Base-by-base conservation (phyloP, 768 basidiomycete genomes). In the Amylocystis lapponica region DNA sequence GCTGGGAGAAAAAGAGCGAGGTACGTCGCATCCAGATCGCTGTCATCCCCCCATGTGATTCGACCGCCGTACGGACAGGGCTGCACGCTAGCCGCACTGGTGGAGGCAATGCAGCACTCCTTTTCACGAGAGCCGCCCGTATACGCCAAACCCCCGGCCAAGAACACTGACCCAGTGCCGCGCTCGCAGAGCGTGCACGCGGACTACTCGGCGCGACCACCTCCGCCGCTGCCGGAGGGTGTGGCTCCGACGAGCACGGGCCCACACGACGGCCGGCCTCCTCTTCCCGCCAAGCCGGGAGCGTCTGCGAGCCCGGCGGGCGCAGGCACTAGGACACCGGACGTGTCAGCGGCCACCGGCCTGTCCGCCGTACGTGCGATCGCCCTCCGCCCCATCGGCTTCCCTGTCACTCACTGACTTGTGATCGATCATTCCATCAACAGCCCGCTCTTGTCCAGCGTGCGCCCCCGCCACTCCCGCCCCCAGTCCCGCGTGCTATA, bases 41-140 rank as follows among this genome's bases (percentile, higher is more conserved):
- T n/a, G n/a, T n/a, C n/a, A n/a, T n/a, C n/a, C n/a, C n/a, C 47
- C 47, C 51, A 46, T 48, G 29, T 50, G 44, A 57, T 39, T 46
- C 38, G 29, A 27, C 32, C 47, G 38, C 37, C 47, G 22, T 19
- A 30, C 45, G 44, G 48, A 27, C 51, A 95, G 92, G 83, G 80
- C 36, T 89, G 92, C 64, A 79, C 70, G 59, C 67, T 98, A n/a
- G 65, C 70, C 21, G 75, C 71, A 4, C 71, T 99, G 17, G 60
- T 94, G 33, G 78, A 86, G 49, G 80, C 81, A 16, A 75, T 97
- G 69, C 83, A 86, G 52, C 73, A 79, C 30, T 73, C 83, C 43
- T 98, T 98, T 66, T 94, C 90, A 17, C 71, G 71, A 23, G 75
- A 81, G 35, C 94, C 95, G 32, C 94, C 94, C 6, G 79, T 98